A percentile compares a stretch with the other conserved stretches of the same genome.
phyloP scores from a whole-genome alignment of 1,139 yeast genomes.

The Geotrichum europaeum region DNA sequence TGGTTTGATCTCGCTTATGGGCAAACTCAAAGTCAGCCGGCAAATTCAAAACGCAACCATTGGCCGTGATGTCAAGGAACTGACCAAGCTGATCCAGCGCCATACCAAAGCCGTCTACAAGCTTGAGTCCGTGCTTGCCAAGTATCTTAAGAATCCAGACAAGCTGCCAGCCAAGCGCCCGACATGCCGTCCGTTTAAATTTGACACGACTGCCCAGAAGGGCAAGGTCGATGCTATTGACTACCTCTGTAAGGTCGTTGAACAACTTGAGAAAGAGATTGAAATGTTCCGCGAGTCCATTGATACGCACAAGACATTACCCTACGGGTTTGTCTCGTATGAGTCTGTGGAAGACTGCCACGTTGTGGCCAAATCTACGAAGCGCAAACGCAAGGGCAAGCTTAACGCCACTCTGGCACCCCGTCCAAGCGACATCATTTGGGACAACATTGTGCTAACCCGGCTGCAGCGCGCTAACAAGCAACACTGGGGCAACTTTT shows the following conservation, averaged over 20 bases:
- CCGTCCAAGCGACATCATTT: conserved; percentile 36
- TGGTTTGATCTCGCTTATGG: conserved; percentile 28
- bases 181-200: conserved; percentile 21
- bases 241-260: conserved; percentile 25
- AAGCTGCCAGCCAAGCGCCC: conserved; percentile 26
- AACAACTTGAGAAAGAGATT: conserved; percentile 29
- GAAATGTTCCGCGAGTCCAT: conserved; percentile 25
- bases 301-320: conserved; percentile 22
- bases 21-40: conserved; percentile 17
- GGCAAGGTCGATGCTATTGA: conserved; percentile 33
- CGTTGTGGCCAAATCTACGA: conserved; percentile 25
- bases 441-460: conserved; percentile 35
- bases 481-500: conserved; percentile 34
- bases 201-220: conserved; percentile 17
- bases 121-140: conserved; percentile 34
- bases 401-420: conserved; percentile 30
- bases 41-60: conserved; percentile 31
- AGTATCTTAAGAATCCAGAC: conserved; percentile 31
- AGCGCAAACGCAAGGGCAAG: conserved; percentile 8
- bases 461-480: conserved; percentile 31
- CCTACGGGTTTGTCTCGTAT: conserved; percentile 38
- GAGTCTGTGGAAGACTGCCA: conserved; percentile 30
- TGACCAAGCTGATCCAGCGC: conserved; percentile 29
- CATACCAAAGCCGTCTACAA: conserved; percentile 28
- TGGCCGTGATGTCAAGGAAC: conserved; percentile 31